phyloP scores from a whole-genome alignment of 2,329 filamentous ascomycete genomes.

The Sclerotinia nivalis region DNA sequence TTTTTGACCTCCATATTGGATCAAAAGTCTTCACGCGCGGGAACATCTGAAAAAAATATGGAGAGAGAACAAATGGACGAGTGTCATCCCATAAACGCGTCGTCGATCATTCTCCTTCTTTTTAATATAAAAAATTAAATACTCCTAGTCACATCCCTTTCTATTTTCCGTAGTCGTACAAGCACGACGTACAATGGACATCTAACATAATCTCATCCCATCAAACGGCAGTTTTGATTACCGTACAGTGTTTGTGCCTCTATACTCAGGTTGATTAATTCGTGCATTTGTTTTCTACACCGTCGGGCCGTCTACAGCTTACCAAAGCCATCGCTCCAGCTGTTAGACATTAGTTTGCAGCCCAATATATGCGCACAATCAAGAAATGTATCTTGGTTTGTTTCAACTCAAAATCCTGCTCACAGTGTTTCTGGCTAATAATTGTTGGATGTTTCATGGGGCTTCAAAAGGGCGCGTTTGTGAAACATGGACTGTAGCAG shows the following conservation, averaged over 20 bases:
- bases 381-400: neutral
- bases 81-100: slow-evolving; percentile 1
- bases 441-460: slow-evolving; percentile 19
- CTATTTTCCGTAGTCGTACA: neutral
- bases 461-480: neutral
- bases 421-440: neutral
- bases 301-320: neutral
- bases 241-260: neutral
- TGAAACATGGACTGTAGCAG: slow-evolving; percentile 21
- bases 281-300: neutral
- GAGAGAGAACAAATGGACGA: slow-evolving; percentile 2
- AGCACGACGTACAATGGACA: neutral
- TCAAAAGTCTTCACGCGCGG: slow-evolving; percentile 14
- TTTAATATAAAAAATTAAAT: slow-evolving; percentile 7
- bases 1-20: slow-evolving; percentile 9
- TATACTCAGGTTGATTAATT: neutral
- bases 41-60: neutral
- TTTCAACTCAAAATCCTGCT: neutral
- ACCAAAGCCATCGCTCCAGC: neutral
- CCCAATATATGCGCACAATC: neutral
- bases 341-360: neutral
- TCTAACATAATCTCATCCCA: neutral
- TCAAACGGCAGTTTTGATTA: neutral
- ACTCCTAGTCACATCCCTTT: neutral
- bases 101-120: slow-evolving; percentile 5